Base-by-base conservation (phyloP, 2,329 filamentous ascomycete species). In the Aspergillus fumigatiaffinis region DNA sequence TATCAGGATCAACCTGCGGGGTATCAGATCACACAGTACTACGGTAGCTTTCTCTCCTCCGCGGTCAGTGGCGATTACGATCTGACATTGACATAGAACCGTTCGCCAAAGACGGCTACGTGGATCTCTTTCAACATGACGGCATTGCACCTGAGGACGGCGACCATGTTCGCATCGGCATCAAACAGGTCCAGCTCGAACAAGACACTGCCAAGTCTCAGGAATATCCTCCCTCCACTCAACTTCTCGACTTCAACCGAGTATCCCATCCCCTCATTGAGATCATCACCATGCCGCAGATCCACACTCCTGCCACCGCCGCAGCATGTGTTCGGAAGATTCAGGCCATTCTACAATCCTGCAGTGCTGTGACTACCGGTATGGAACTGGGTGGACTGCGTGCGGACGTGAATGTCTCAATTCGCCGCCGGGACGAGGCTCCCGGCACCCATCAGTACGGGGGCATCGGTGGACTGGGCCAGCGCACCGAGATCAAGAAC, bases 1-100 rank as follows among this genome's bases (percentile, higher is more conserved):
- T 96, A 97, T 79, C 96, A 94, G 84, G 94, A 99, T 73, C 94
- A 99, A 74, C 94, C 94, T 0, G 84, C 91, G 0, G 94, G 94
- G 0, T 99, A 99, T 74, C 94, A 99, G 74, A 96, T 99, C 61
- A 99, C 94, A 1, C 94, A 99, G 71, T 97, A 93, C 77, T 97
- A 97, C 73, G 80, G 81, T 79, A 68, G 52, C 54, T 41, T 21
- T 14, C 23, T 42, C 12, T 14, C 25, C 2, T 25, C 41, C 23
- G 10, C 5, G 20, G 3, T n/a, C 9, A 1, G 12, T 9, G 10
- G 26, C 21, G 20, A 17, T 20, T 5, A 32, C 23, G 9, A 35
- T 41, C 21, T 48, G 52, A 42, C 32, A 14, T 14, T 17, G 17
- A 41, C 17, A 26, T 35, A 82, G 79, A 83, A 63, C 85, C 85